phyloP scores from a whole-genome alignment of 192 early-diverging fungal species.

The Rhizoclosmatium globosum region DNA sequence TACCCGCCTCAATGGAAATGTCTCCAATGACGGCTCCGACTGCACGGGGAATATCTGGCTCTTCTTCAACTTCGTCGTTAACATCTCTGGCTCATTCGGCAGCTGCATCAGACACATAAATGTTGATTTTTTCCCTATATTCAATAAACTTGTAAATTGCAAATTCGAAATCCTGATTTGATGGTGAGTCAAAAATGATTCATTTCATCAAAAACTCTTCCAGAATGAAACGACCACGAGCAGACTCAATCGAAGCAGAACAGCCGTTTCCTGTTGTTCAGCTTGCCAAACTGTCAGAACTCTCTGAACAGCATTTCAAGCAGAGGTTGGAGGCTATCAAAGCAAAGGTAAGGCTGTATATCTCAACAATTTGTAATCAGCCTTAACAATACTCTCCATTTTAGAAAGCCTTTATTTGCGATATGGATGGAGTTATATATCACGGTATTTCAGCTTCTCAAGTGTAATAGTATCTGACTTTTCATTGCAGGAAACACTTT shows the following conservation, averaged over 20 bases:
- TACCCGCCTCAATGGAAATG: too few relatives aligned
- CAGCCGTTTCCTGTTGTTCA: not conserved
- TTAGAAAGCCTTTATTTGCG: conserved; percentile 65
- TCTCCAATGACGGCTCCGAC: too few relatives aligned
- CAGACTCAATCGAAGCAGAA: not conserved
- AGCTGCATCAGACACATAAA: too few relatives aligned
- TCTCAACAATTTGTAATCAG: not conserved
- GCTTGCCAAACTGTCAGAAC: conserved; percentile 40
- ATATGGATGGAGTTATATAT: conserved; percentile 74
- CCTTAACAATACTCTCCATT: not conserved
- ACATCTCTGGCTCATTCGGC: too few relatives aligned
- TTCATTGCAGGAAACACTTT: conserved; percentile 49
- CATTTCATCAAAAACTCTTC: conserved; percentile 3
- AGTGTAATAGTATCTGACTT: not conserved
- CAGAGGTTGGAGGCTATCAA: conserved; percentile 33
- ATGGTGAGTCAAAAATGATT: not conserved
- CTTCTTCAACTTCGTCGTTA: too few relatives aligned
- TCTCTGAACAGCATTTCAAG: conserved; percentile 29
- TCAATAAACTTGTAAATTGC: too few relatives aligned
- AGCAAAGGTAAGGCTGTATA: conserved; percentile 28
- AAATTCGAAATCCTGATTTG: too few relatives aligned
- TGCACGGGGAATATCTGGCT: too few relatives aligned
- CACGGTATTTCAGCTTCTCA: conserved; percentile 41
- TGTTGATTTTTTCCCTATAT: too few relatives aligned
- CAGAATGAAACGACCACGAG: not conserved